Percentiles rank a stretch among this genome's conserved stretches.
Evolutionary conservation across 2,329 filamentous ascomycete species (phyloP).

Genomic region (Alternaria triticina): DNA sequence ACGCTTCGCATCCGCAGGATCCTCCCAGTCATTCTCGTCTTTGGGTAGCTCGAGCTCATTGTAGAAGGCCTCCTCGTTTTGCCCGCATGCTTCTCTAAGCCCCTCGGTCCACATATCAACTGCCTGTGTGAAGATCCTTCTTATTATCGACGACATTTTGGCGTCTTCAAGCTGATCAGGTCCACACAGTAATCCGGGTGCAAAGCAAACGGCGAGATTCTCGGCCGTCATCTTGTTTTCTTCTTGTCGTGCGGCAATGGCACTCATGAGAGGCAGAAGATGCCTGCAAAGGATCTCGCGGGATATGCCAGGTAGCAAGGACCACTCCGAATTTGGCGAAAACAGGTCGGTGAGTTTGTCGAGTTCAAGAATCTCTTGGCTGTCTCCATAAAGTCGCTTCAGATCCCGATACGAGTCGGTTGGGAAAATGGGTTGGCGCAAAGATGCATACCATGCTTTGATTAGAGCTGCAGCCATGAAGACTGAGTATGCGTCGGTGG

Average conservation of each 20-base stretch:
- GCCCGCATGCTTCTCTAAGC: slow-evolving; percentile 51
- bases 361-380: slow-evolving; percentile 47
- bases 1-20: slow-evolving; percentile 50
- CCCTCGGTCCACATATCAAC: slow-evolving; percentile 55
- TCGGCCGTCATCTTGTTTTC: slow-evolving; percentile 62
- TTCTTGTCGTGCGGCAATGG: slow-evolving; percentile 54
- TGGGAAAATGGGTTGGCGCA: slow-evolving; percentile 60
- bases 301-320: slow-evolving; percentile 53
- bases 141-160: slow-evolving; percentile 60
- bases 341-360: slow-evolving; percentile 56
- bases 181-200: slow-evolving; percentile 59
- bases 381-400: slow-evolving; percentile 51
- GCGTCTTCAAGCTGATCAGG: slow-evolving; percentile 62
- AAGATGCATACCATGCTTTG: slow-evolving; percentile 62
- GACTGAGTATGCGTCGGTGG: slow-evolving; percentile 60
- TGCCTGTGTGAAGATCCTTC: slow-evolving; percentile 56
- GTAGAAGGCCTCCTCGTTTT: slow-evolving; percentile 47
- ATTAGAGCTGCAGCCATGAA: slow-evolving; percentile 61
- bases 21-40: slow-evolving; percentile 55
- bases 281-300: slow-evolving; percentile 59
- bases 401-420: slow-evolving; percentile 56
- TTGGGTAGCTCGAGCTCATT: slow-evolving; percentile 50
- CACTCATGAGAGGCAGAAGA: slow-evolving; percentile 59
- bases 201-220: slow-evolving; percentile 62
- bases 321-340: slow-evolving; percentile 54